These are phyloP conservation scores for Orobanche coerulescens DNA, from an alignment of 257 asterid species.

Conservation along the genomic window DNA sequence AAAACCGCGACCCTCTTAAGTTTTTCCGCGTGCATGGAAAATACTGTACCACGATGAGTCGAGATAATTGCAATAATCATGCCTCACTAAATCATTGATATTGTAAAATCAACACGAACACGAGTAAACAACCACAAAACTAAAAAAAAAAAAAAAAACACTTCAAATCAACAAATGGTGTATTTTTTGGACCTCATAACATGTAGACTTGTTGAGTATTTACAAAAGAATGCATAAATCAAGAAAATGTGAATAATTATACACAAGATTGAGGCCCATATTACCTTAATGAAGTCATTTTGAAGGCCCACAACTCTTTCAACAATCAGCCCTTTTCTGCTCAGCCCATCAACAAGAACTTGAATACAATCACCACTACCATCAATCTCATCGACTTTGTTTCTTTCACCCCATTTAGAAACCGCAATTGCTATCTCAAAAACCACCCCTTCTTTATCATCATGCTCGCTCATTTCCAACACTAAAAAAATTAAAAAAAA, in stretches of 20 bases:
- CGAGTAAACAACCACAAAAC: too few species aligned
- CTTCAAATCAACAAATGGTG: slow-evolving; percentile 13
- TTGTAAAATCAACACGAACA: too few species aligned
- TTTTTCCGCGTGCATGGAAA: too few species aligned
- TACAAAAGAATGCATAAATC: neutral
- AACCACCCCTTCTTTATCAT: slow-evolving; percentile 41
- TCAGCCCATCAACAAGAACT: slow-evolving; percentile 60
- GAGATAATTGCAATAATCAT: too few species aligned
- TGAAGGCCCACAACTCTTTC: slow-evolving; percentile 75
- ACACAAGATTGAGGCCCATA: neutral
- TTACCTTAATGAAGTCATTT: slow-evolving; percentile 72
- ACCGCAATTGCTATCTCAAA: slow-evolving; percentile 77
- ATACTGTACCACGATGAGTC: too few species aligned
- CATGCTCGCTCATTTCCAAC: slow-evolving; percentile 53
- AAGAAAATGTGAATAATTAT: neutral
- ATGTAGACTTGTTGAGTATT: neutral
- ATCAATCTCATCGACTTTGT: slow-evolving; percentile 24
- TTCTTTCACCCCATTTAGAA: slow-evolving; percentile 44
- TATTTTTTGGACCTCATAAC: neutral
- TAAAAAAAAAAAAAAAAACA: too few species aligned
- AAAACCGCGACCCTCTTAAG: too few species aligned
- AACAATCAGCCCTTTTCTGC: slow-evolving; percentile 55
- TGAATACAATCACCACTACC: slow-evolving; percentile 38
- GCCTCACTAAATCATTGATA: too few species aligned
- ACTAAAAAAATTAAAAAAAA: slow-evolving; percentile 15